A percentile compares a stretch with the other conserved stretches of the same genome.
These are phyloP conservation scores for Rubroboletus pulcherrimus DNA, from an alignment of 768 basidiomycete genomes.

Conservation along the genomic window DNA sequence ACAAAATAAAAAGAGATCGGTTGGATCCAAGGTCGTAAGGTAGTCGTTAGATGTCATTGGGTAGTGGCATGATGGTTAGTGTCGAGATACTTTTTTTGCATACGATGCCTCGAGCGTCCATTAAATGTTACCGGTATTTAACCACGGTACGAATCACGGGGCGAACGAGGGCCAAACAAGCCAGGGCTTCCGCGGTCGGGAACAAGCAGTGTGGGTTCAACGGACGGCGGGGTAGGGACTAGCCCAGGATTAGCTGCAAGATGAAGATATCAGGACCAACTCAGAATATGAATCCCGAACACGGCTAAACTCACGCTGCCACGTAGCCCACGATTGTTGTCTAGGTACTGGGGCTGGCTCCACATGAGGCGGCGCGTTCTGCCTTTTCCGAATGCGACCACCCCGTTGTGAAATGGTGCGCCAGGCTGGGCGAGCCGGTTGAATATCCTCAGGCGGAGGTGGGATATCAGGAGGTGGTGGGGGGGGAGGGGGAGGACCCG, in stretches of 20 bases:
- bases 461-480: conserved; percentile 44
- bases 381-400: conserved; percentile 44
- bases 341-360: conserved; percentile 39
- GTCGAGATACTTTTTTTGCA: not conserved
- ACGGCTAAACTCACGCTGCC: conserved; percentile 55
- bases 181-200: conserved; percentile 59
- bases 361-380: conserved; percentile 33
- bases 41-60: conserved; percentile 21
- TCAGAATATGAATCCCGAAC: conserved; percentile 6
- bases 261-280: conserved; percentile 3
- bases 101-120: not conserved
- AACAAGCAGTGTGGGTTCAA: conserved; percentile 57
- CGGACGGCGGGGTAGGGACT: conserved; percentile 58
- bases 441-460: conserved; percentile 42
- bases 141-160: conserved; percentile 36
- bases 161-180: conserved; percentile 77
- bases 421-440: conserved; percentile 57
- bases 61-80: not conserved
- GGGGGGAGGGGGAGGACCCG: conserved; percentile 40
- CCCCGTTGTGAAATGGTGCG: conserved; percentile 44
- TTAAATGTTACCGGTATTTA: not conserved
- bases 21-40: conserved; percentile 12
- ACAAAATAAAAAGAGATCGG: not conserved
- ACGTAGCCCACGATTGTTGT: conserved; percentile 55
- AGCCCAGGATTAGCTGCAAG: conserved; percentile 53